Evolutionary conservation across 1,284 basidiomycete species (phyloP).

Genomic region (Rhodotorula sp.): DNA sequence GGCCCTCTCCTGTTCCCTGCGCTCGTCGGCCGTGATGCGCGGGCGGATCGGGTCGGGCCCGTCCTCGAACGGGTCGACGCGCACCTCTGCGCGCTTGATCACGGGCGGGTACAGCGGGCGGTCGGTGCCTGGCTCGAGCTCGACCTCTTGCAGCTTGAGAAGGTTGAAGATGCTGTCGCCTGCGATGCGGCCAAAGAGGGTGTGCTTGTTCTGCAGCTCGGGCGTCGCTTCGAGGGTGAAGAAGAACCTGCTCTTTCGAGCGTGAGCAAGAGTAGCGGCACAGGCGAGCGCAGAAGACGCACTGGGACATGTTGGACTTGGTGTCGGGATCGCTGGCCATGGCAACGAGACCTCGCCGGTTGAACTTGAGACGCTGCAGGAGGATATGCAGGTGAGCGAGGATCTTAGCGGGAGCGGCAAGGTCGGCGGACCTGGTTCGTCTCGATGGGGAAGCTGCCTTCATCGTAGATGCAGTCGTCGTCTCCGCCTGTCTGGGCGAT

Average conservation of each 20-base stretch:
- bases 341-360: slow-evolving; percentile 82
- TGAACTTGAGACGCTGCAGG: slow-evolving; percentile 76
- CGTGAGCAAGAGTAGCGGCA: not conserved
- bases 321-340: slow-evolving; percentile 85
- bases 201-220: slow-evolving; percentile 65
- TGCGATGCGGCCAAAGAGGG: slow-evolving; percentile 47
- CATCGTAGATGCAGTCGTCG: slow-evolving; percentile 52
- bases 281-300: slow-evolving; percentile 38
- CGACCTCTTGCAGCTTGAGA: slow-evolving; percentile 72
- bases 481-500: slow-evolving; percentile 66
- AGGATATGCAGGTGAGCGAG: not conserved
- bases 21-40: slow-evolving; percentile 91
- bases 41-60: slow-evolving; percentile 66
- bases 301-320: slow-evolving; percentile 52
- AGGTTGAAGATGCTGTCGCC: slow-evolving; percentile 53
- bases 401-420: too few relatives aligned
- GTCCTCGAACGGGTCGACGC: slow-evolving; percentile 72
- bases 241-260: slow-evolving; percentile 68
- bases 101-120: slow-evolving; percentile 87
- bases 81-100: slow-evolving; percentile 58
- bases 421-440: slow-evolving; percentile 28
- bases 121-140: slow-evolving; percentile 63
- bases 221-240: slow-evolving; percentile 77
- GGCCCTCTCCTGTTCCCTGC: slow-evolving; percentile 75
- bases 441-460: slow-evolving; percentile 44